Evolutionary conservation across 306 rosid genomes (phyloP).

Genomic region (Echinosophora koreensis): DNA sequence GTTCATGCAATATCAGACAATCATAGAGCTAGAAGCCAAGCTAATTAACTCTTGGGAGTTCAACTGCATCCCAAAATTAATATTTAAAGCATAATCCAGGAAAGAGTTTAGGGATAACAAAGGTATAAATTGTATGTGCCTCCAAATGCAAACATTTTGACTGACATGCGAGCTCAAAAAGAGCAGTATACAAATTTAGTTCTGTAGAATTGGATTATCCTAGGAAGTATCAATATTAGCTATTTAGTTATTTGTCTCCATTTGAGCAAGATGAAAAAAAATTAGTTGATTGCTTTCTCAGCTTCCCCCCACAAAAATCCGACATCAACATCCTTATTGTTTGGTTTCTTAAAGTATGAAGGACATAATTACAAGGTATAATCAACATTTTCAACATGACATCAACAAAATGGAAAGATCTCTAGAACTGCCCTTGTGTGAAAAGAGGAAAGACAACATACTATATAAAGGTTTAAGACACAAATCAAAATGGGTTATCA

Average conservation of each 20-base stretch:
- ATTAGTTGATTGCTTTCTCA: not conserved
- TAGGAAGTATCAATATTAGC: slow-evolving; percentile 2
- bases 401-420: not conserved
- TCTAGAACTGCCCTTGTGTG: slow-evolving; percentile 26
- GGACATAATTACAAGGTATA: slow-evolving; percentile 46
- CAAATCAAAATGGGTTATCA: too few relatives aligned
- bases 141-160: slow-evolving; percentile 22
- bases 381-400: slow-evolving; percentile 21
- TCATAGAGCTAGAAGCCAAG: not conserved
- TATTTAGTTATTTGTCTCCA: not conserved
- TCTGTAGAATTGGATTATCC: not conserved
- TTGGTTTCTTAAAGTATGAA: slow-evolving; percentile 39
- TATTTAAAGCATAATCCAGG: slow-evolving; percentile 10
- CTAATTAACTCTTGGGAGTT: not conserved
- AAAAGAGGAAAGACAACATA: too few relatives aligned
- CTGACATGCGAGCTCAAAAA: not conserved
- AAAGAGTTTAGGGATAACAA: not conserved
- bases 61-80: not conserved
- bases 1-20: not conserved
- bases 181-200: not conserved
- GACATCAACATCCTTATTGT: not conserved
- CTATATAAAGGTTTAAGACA: too few relatives aligned
- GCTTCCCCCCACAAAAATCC: not conserved
- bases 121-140: not conserved
- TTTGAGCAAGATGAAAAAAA: not conserved